Percentiles rank a stretch among this genome's conserved stretches.
Conservation (phyloP, 805 yeast genomes). For the Wickerhamiella sergipiensis region DNA sequence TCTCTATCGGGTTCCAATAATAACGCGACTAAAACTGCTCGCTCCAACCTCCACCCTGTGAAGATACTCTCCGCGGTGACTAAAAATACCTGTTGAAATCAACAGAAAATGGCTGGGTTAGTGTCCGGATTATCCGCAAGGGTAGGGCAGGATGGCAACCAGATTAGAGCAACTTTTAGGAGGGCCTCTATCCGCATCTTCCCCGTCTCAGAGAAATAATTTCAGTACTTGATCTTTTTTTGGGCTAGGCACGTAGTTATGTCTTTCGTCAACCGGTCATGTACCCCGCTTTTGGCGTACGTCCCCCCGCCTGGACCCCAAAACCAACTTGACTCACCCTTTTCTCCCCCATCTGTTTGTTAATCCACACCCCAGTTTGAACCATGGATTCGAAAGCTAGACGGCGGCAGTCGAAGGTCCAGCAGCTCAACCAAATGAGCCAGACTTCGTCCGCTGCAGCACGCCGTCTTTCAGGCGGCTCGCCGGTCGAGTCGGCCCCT, state of each 20-base stretch:
- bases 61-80: no score
- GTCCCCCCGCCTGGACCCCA: neutral
- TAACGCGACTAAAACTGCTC: no score
- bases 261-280: neutral
- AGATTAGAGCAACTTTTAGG: neutral
- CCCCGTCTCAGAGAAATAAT: no score
- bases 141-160: neutral
- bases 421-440: conserved; percentile 16
- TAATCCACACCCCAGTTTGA: neutral
- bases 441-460: conserved; percentile 7
- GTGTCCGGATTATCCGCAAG: neutral
- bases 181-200: no score
- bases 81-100: neutral
- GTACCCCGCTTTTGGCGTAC: neutral
- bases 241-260: no score
- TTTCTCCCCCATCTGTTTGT: neutral
- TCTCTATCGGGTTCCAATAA: no score
- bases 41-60: no score
- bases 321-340: neutral
- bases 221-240: no score
- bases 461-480: conserved; percentile 4
- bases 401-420: conserved; percentile 14
- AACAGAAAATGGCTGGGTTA: neutral
- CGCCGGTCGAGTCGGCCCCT: conserved; percentile 1
- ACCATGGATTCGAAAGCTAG: conserved; percentile 1